Evolutionary conservation across 768 basidiomycete genomes (phyloP).

Genomic region (Boletus rex-veris): DNA sequence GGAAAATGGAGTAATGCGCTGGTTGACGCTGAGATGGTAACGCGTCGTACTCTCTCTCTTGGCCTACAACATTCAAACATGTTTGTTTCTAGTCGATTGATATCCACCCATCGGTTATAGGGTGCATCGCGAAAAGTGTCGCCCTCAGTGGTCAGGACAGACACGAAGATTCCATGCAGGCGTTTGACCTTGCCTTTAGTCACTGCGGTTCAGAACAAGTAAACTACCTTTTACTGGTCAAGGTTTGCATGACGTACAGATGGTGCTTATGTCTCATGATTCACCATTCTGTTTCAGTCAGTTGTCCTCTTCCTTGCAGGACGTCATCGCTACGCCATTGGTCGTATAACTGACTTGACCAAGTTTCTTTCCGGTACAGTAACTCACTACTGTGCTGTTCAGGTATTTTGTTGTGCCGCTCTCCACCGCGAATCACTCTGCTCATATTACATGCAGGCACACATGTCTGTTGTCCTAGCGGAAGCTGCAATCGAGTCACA

Average conservation of each 20-base stretch:
- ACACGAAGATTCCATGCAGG: constrained; percentile 16
- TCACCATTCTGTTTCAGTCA: constrained; percentile 2
- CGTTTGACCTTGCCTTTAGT: constrained; percentile 14
- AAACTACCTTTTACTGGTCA: constrained; percentile 13
- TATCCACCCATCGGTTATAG: constrained; percentile 10
- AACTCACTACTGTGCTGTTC: background rate
- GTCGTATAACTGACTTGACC: constrained; percentile 8
- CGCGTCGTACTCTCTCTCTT: background rate
- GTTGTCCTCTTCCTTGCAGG: constrained; percentile 10
- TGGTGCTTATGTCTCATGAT: background rate
- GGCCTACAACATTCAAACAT: background rate
- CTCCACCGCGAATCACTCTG: background rate
- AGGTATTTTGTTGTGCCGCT: background rate
- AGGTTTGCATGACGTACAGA: background rate
- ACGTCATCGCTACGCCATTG: background rate
- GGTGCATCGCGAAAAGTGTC: constrained; percentile 14
- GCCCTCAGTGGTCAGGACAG: constrained; percentile 9
- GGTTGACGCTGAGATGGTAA: constrained; percentile 13
- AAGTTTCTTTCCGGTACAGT: background rate
- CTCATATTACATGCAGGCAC: background rate
- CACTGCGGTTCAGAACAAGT: constrained; percentile 3
- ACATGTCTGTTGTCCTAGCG: constrained; percentile 15
- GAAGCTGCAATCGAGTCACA: constrained; percentile 6
- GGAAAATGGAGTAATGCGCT: constrained; percentile 3
- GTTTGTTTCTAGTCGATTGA: constrained; percentile 4